These are phyloP conservation scores for Fusarium goolgardi DNA, from an alignment of 2,329 filamentous ascomycete genomes.

Conservation along the genomic window DNA sequence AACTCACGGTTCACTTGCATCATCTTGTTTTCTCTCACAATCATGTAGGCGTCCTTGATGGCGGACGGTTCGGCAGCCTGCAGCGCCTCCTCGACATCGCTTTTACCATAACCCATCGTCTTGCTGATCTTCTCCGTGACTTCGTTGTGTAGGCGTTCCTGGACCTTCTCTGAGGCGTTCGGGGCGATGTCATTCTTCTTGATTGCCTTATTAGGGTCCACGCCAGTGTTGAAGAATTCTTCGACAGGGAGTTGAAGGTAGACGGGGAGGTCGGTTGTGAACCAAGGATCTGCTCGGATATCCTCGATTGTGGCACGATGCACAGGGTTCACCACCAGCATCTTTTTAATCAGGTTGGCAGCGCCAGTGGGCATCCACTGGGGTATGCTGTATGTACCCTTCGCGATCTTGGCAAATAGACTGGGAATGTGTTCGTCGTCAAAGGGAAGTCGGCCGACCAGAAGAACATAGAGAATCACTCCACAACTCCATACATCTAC, in stretches of 20 bases:
- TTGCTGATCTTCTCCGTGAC: constrained; percentile 96
- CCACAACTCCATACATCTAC: constrained; percentile 99
- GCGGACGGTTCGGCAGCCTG: constrained; percentile 93
- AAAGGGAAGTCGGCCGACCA: constrained; percentile 88
- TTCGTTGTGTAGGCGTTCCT: constrained; percentile 90
- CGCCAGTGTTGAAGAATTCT: constrained; percentile 93
- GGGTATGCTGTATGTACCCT: constrained; percentile 92
- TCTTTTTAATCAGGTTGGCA: constrained; percentile 83
- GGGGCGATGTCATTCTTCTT: constrained; percentile 84
- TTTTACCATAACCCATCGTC: constrained; percentile 96
- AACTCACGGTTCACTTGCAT: constrained; percentile 93
- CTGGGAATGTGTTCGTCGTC: constrained; percentile 99
- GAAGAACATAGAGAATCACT: constrained; percentile 86
- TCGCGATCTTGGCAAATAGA: constrained; percentile 96
- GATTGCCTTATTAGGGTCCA: constrained; percentile 92
- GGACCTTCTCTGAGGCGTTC: constrained; percentile 79
- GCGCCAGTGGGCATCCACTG: constrained; percentile 91
- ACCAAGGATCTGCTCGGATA: constrained; percentile 95
- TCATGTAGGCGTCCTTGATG: constrained; percentile 99
- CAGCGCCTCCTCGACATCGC: constrained; percentile 94
- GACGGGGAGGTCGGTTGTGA: constrained; percentile 83
- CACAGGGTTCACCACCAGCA: constrained; percentile 95
- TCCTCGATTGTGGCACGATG: constrained; percentile 94
- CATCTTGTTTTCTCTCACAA: constrained; percentile 96
- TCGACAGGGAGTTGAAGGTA: constrained; percentile 90